phyloP scores from a whole-genome alignment of 768 basidiomycete species.

The Guyanaporus albipodus region DNA sequence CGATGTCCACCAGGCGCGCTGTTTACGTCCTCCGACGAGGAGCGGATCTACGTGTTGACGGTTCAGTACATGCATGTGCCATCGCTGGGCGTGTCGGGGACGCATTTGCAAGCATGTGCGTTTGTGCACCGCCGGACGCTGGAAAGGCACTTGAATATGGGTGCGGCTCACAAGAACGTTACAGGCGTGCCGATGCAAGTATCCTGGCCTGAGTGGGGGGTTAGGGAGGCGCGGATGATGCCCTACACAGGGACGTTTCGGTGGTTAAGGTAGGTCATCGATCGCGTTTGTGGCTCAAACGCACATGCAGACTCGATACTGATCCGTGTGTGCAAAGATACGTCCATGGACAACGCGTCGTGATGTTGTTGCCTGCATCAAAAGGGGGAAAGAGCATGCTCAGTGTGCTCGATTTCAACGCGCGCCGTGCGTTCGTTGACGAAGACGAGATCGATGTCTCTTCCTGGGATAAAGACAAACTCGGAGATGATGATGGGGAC shows the following conservation, averaged over 20 bases:
- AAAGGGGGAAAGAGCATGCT: slow-evolving; percentile 11
- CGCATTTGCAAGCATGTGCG: slow-evolving; percentile 19
- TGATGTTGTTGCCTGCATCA: slow-evolving; percentile 18
- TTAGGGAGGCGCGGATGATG: slow-evolving; percentile 31
- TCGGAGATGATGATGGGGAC: background rate
- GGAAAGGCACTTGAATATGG: slow-evolving; percentile 14
- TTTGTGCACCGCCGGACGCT: slow-evolving; percentile 34
- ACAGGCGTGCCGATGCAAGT: slow-evolving; percentile 1
- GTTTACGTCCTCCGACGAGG: slow-evolving; percentile 27
- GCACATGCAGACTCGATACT: background rate
- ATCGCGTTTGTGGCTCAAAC: background rate
- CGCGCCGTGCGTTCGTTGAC: slow-evolving; percentile 1
- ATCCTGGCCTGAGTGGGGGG: slow-evolving; percentile 41
- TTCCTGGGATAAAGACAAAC: background rate
- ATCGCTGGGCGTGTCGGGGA: background rate
- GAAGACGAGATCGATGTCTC: background rate
- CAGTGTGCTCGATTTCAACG: slow-evolving; percentile 33
- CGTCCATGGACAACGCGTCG: slow-evolving; percentile 41
- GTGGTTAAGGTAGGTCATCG: slow-evolving; percentile 38
- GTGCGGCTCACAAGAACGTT: background rate
- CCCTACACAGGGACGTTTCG: slow-evolving; percentile 28
- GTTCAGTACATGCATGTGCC: slow-evolving; percentile 19
- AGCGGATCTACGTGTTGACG: slow-evolving; percentile 21
- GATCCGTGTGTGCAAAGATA: slow-evolving; percentile 24
- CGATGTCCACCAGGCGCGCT: slow-evolving; percentile 17